Base-by-base conservation (phyloP, 306 rosid genomes). In the Inga oerstediana region DNA sequence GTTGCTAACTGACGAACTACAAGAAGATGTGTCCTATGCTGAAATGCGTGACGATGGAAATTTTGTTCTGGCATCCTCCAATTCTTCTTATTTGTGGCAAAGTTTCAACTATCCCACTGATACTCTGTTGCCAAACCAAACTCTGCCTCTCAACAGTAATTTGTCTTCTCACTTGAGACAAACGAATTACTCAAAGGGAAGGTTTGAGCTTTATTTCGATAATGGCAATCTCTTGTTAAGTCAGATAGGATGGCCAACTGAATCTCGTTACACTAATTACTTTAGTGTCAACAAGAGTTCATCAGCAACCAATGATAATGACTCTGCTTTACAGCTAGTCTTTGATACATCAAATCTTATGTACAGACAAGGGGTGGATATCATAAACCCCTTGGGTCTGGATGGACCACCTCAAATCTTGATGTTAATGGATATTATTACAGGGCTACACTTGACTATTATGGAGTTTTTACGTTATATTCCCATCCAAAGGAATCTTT, bases 391-490 rank as follows among this genome's bases (percentile, higher is more conserved):
- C 82, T 86, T 5, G 15, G 11, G 1, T 72, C 65, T 54, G 82
- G 0, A 52, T 12, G 15, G 77, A 32, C 61, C 2, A 30, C 1
- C 10, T 32, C 69, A 0, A 1, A 1, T 20, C 27, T 61, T 2
- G n/a, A 72, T 70, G 16, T 86, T 10, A 75, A 27, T 1, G 30
- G 30, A 52, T 7, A 35, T 79, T 92, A 88, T 84, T 88, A 89
- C 43, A 84, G 92, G 84, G 97, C 90, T 9, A 80, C 91, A 72
- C 85, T 92, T 44, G 98, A 94, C 27, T 43, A 69, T 72, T 79
- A 84, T 79, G 98, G 97, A 56, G 87, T 91, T 84, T 84, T 92
- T 45, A 87, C 96, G 14, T 90, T 84, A 30, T 91, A 87, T 77
- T 56, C 75, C 32, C 82, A 90, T 74, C 93, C 91, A 32, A 91